Evolutionary conservation across 805 yeast species (phyloP).

Genomic region (Lachancea mirantina): DNA sequence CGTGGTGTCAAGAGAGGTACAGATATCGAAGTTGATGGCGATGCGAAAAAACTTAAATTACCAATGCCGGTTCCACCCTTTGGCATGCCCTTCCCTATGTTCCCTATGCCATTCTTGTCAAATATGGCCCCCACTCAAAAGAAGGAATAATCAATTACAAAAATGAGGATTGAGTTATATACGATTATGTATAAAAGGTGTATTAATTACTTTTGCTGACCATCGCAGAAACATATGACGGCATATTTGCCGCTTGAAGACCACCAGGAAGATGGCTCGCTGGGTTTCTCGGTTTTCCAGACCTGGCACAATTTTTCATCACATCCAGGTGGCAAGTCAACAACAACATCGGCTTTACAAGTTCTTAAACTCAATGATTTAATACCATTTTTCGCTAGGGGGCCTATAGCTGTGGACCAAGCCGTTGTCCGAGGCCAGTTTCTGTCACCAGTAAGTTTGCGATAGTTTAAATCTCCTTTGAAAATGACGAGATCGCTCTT

Average conservation of each 20-base stretch:
- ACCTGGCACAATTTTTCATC: conserved; percentile 57
- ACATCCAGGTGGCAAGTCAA: conserved; percentile 68
- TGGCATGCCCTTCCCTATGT: conserved; percentile 32
- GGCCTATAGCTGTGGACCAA: conserved; percentile 62
- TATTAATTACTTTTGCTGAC: conserved; percentile 2
- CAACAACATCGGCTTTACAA: conserved; percentile 93
- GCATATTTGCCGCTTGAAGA: conserved; percentile 90
- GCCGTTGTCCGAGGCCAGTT: conserved; percentile 80
- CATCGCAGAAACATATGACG: conserved; percentile 53
- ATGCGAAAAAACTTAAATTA: conserved; percentile 8
- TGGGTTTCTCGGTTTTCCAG: conserved; percentile 50
- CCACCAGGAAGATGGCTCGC: conserved; percentile 73
- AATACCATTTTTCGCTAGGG: conserved; percentile 55
- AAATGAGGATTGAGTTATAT: neutral
- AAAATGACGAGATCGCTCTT: conserved; percentile 68
- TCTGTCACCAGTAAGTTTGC: conserved; percentile 89
- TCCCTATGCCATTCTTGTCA: conserved; percentile 32
- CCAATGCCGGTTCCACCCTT: conserved; percentile 29
- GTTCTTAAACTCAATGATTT: conserved; percentile 77
- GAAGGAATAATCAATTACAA: too few relatives aligned
- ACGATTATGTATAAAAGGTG: conserved; percentile 1
- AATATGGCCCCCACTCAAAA: conserved; percentile 7
- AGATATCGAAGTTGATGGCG: conserved; percentile 7
- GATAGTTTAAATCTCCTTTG: conserved; percentile 94
- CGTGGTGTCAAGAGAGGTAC: conserved; percentile 19